phyloP scores from a whole-genome alignment of 768 basidiomycete species.

The Erythrobasidium yunnanense region DNA sequence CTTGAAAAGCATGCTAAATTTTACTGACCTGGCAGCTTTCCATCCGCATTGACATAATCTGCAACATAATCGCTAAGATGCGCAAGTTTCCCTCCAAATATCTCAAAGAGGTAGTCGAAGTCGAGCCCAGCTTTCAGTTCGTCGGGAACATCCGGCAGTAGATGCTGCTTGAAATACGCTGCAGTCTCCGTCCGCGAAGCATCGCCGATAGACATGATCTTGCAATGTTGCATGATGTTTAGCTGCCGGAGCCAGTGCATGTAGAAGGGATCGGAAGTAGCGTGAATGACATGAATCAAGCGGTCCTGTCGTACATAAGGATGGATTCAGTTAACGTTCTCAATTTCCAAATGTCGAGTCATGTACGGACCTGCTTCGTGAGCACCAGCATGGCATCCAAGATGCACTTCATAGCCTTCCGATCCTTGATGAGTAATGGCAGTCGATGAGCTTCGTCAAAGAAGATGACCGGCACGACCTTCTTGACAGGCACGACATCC shows the following conservation, averaged over 20 bases:
- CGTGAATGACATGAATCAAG: constrained; percentile 28
- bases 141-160: constrained; percentile 63
- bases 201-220: constrained; percentile 72
- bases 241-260: constrained; percentile 58
- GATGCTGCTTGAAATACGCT: constrained; percentile 54
- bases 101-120: constrained; percentile 64
- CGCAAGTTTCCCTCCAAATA: constrained; percentile 71
- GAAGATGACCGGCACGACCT: constrained; percentile 69
- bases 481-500: constrained; percentile 44
- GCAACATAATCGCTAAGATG: constrained; percentile 72
- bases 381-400: constrained; percentile 76
- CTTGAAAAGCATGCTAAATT: background rate
- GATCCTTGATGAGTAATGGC: constrained; percentile 62
- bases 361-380: constrained; percentile 84
- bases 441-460: constrained; percentile 78
- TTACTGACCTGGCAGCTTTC: constrained; percentile 57
- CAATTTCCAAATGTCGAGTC: too few relatives aligned
- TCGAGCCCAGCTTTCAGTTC: constrained; percentile 49
- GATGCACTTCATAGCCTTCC: constrained; percentile 70
- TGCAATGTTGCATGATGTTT: constrained; percentile 47
- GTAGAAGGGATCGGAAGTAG: constrained; percentile 30
- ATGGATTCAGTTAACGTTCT: too few relatives aligned
- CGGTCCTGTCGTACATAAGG: constrained; percentile 13
- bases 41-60: constrained; percentile 66
- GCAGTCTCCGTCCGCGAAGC: constrained; percentile 62